phyloP scores from a whole-genome alignment of 768 basidiomycete species.

The Tubosaeta sp. region DNA sequence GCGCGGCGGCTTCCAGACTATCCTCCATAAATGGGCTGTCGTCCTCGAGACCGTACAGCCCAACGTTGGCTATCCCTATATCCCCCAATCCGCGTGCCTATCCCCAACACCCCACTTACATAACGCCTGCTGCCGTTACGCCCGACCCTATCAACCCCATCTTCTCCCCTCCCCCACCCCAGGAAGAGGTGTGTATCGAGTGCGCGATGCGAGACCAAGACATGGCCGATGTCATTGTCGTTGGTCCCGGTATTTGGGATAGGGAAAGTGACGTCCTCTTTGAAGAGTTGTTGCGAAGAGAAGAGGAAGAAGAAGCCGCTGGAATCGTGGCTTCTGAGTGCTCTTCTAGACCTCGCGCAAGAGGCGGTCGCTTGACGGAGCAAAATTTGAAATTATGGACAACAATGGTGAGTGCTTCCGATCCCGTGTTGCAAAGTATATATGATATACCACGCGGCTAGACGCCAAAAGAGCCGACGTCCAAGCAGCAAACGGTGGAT shows the following conservation, averaged over 20 bases:
- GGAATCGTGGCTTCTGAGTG: constrained; percentile 48
- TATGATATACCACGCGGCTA: constrained; percentile 29
- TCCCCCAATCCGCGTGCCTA: constrained; percentile 64
- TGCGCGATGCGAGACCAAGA: constrained; percentile 99
- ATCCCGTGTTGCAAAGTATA: not conserved
- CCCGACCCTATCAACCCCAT: constrained; percentile 59
- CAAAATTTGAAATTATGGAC: constrained; percentile 80
- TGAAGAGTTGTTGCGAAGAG: constrained; percentile 70
- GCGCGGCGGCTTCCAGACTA: constrained; percentile 29
- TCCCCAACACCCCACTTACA: constrained; percentile 74
- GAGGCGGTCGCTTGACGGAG: constrained; percentile 68
- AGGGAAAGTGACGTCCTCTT: constrained; percentile 81
- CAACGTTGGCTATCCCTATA: constrained; percentile 44
- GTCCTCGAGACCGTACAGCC: constrained; percentile 50
- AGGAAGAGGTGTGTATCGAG: constrained; percentile 89
- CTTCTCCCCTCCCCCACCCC: constrained; percentile 48
- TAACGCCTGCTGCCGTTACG: constrained; percentile 49
- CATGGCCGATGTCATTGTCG: constrained; percentile 93
- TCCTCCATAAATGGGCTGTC: constrained; percentile 55
- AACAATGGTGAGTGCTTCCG: constrained; percentile 53
- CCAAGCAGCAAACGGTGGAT: constrained; percentile 78
- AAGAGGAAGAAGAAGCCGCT: constrained; percentile 61
- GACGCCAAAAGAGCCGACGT: constrained; percentile 89
- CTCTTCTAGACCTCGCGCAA: constrained; percentile 56
- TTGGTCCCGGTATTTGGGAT: constrained; percentile 84